These are phyloP conservation scores for Secale cereale DNA, from an alignment of 176 grass and related monocot genomes.

Conservation along the genomic window DNA sequence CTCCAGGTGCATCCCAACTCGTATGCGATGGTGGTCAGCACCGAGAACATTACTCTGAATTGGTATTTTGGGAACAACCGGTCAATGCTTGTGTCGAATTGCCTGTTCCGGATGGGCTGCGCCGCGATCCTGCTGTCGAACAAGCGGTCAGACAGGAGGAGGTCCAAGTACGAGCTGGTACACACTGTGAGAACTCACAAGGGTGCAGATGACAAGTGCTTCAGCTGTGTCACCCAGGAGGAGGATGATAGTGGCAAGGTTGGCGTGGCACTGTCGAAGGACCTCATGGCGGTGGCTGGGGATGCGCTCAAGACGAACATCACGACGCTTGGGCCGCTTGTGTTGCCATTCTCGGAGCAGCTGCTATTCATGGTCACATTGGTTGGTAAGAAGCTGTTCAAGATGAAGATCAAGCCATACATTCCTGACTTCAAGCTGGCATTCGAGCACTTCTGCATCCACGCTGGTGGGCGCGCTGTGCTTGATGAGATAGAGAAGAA, in stretches of 20 bases:
- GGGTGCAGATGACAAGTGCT: constrained; percentile 79
- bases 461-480: constrained; percentile 72
- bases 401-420: constrained; percentile 85
- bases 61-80: constrained; percentile 85
- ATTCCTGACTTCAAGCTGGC: constrained; percentile 89
- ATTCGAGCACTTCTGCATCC: constrained; percentile 93
- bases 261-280: constrained; percentile 75
- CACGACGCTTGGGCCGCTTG: constrained; percentile 75
- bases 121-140: constrained; percentile 80
- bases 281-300: constrained; percentile 79
- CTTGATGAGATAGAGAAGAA: constrained; percentile 86
- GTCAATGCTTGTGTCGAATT: constrained; percentile 74
- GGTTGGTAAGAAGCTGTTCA: constrained; percentile 54
- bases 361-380: constrained; percentile 63
- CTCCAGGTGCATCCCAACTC: constrained; percentile 73
- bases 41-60: constrained; percentile 85
- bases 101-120: constrained; percentile 85
- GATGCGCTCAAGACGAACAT: constrained; percentile 92
- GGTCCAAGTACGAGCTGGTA: constrained; percentile 79
- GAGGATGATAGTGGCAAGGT: constrained; percentile 52
- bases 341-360: constrained; percentile 78
- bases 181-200: constrained; percentile 84
- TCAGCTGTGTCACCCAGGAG: constrained; percentile 76
- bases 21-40: constrained; percentile 79
- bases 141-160: constrained; percentile 36